Conservation (phyloP, 805 yeast species). For the Ogataea henricii region DNA sequence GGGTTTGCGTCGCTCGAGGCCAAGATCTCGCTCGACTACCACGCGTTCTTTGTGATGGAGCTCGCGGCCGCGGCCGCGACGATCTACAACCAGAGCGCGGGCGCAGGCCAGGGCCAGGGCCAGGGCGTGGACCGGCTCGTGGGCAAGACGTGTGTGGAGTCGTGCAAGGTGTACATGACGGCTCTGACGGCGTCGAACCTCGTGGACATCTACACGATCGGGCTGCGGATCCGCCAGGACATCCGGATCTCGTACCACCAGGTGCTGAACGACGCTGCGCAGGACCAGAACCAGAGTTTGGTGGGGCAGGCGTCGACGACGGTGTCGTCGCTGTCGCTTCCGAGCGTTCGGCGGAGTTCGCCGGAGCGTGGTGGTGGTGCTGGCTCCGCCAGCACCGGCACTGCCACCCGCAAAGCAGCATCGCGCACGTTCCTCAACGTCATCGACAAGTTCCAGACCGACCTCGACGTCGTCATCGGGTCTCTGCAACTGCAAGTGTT, state of each 20-base stretch:
- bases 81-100: conserved; percentile 67
- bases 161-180: conserved; percentile 66
- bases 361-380: neutral
- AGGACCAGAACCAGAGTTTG: conserved; percentile 6
- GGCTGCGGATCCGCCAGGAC: conserved; percentile 72
- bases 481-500: conserved; percentile 63
- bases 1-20: conserved; percentile 57
- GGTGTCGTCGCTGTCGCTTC: neutral
- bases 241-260: conserved; percentile 72
- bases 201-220: conserved; percentile 72
- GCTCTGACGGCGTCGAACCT: conserved; percentile 85
- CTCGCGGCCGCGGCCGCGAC: conserved; percentile 51
- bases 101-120: conserved; percentile 57
- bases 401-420: conserved; percentile 14
- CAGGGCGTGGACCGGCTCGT: conserved; percentile 60
- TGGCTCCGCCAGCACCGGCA: too few relatives aligned
- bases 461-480: conserved; percentile 62
- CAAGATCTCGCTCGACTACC: conserved; percentile 80
- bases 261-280: conserved; percentile 62
- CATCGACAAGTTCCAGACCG: conserved; percentile 58
- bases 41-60: conserved; percentile 70
- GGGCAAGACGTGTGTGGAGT: conserved; percentile 50
- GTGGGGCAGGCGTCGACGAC: neutral
- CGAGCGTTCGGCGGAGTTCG: conserved; percentile 1
- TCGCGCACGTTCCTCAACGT: conserved; percentile 25